Evolutionary conservation across 192 early-diverging fungal species (phyloP), one percentile per base, ranked within the genome.

Genomic region (Lobosporangium transversale): DNA sequence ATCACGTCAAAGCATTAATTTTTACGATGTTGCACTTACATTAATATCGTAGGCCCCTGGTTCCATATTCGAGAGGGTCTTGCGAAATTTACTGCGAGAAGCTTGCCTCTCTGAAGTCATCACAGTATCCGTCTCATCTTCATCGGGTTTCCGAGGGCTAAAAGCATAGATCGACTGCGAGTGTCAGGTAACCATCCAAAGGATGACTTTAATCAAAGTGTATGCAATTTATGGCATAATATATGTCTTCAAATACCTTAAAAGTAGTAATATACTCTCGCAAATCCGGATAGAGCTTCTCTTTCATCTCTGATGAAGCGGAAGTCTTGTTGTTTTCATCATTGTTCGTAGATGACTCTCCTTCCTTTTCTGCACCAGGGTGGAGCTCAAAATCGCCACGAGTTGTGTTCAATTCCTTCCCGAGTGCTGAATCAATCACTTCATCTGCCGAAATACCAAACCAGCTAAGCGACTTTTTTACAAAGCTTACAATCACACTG

Each of bases 381-480:
- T 54, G 26, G 44, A 62, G 23, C 40, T 62, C 68, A 24, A 53
- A 53, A 29, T 61, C 52, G 2, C 54, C 65, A 20, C 51, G 33
- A 4, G 55, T 67, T 15, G 63, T 55, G 21, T 65, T 3, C 15
- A 65, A 53, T 18, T 65, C 63, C 31, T 37, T 37, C 29, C 58
- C 24, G 32, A 58, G 33, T 17, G 47, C 62, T n/a, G 51, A 11
- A 21, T 64, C 62, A 2, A 42, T 23, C 0, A 54, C 35, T 30
- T 44, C 51, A 1, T 67, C 65, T 21, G 36, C 15, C 3, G 53
- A 56, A n/a, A 71, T 57, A n/a, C 69, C 69, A 11, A 71, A 37
- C 53, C 59, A 71, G 1, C 4, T 51, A 3, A 71, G 24, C 3
- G 69, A 62, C 7, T 56, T 62, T 32, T 71, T 71, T 10, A 71